Percentiles rank a stretch among this genome's conserved stretches.
Conservation (phyloP, 805 yeast genomes). For the Kuraishia borneana region DNA sequence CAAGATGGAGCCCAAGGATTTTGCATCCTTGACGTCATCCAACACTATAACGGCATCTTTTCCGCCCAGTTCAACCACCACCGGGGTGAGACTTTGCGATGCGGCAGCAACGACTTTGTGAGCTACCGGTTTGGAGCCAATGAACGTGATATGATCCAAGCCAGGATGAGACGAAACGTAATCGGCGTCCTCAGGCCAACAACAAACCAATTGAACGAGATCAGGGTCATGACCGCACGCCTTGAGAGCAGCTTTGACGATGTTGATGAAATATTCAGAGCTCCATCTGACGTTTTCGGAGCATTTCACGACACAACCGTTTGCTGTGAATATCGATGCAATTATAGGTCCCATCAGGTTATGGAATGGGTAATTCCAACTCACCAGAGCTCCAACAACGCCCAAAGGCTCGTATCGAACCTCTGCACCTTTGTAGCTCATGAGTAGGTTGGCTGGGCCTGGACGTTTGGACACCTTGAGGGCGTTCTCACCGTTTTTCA, state of each 20-base stretch:
- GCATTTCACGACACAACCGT: slow-evolving; percentile 84
- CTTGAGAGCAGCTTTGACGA: slow-evolving; percentile 62
- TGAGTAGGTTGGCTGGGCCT: slow-evolving; percentile 76
- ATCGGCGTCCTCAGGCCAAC: slow-evolving; percentile 86
- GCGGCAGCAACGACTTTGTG: slow-evolving; percentile 80
- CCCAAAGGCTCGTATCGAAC: slow-evolving; percentile 90
- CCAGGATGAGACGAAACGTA: slow-evolving; percentile 76
- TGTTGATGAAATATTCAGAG: slow-evolving; percentile 61
- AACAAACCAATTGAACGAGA: slow-evolving; percentile 77
- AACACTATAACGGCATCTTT: slow-evolving; percentile 85
- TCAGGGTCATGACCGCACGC: slow-evolving; percentile 71
- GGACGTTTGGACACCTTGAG: slow-evolving; percentile 66
- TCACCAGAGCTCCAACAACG: slow-evolving; percentile 79
- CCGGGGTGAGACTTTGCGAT: slow-evolving; percentile 79
- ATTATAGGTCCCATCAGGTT: slow-evolving; percentile 87
- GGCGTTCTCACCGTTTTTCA: slow-evolving; percentile 68
- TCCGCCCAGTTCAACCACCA: slow-evolving; percentile 94
- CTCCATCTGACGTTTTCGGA: slow-evolving; percentile 97
- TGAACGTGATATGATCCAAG: slow-evolving; percentile 81
- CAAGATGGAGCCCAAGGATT: slow-evolving; percentile 56
- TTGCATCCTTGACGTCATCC: slow-evolving; percentile 57
- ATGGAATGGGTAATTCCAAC: slow-evolving; percentile 98
- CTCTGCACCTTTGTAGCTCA: slow-evolving; percentile 88
- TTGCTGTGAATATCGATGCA: slow-evolving; percentile 84
- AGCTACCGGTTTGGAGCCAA: slow-evolving; percentile 93